A percentile compares a stretch with the other conserved stretches of the same genome.
Conservation (phyloP, 148 eudicot species). For the Fallopia convolvulus region DNA sequence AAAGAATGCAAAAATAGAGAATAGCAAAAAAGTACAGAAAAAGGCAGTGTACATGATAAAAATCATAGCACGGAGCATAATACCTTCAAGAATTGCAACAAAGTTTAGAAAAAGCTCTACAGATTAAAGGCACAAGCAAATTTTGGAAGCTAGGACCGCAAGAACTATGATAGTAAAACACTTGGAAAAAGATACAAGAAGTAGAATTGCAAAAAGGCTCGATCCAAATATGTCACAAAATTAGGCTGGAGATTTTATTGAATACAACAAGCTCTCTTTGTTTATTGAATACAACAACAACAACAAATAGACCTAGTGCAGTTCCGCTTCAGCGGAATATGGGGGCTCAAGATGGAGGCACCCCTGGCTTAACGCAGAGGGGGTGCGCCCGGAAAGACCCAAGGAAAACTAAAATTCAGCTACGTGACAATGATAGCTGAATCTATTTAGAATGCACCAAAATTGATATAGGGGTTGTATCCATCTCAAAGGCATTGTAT, state of each 20-base stretch:
- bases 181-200: not conserved
- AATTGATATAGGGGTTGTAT: no score
- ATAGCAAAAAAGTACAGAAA: not conserved
- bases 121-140: not conserved
- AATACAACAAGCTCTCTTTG: not conserved
- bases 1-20: not conserved
- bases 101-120: not conserved
- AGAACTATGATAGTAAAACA: not conserved
- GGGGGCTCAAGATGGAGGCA: no score
- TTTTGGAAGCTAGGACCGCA: not conserved
- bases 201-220: not conserved
- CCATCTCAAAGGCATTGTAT: no score
- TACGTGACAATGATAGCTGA: no score
- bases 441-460: no score
- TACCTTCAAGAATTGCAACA: not conserved
- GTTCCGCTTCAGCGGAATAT: no score
- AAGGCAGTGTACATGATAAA: not conserved
- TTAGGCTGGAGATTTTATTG: no score
- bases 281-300: no score
- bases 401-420: no score
- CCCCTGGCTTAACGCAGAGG: no score
- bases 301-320: no score
- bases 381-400: no score
- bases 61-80: not conserved
- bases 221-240: not conserved